Percentiles rank a stretch among this genome's conserved stretches.
Evolutionary conservation across 75 land plant genomes (phyloP).

Genomic region (Pseudotsuga menziesii): DNA sequence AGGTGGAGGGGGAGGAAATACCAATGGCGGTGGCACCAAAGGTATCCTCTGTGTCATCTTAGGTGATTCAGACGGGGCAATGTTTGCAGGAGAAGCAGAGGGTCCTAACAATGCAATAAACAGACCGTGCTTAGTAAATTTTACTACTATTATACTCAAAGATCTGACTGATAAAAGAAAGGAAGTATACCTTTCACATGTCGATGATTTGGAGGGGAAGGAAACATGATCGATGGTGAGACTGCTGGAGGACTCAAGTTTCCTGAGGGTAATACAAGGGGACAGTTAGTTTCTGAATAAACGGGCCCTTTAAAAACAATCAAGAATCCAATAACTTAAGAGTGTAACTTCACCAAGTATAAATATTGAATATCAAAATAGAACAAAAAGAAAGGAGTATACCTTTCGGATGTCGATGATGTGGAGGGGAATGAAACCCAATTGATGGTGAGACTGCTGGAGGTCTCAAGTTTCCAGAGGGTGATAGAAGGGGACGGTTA

Average conservation of each 20-base stretch:
- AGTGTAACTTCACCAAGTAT: background rate
- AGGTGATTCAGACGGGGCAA: background rate
- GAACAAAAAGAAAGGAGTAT: background rate
- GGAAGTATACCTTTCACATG: constrained; percentile 13
- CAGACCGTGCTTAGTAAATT: background rate
- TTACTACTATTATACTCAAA: background rate
- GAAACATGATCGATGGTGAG: background rate
- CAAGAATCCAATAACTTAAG: background rate
- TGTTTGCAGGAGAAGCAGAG: constrained; percentile 3
- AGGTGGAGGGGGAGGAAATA: constrained; percentile 58
- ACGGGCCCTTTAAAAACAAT: constrained; percentile 6
- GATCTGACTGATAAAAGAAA: background rate
- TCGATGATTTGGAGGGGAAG: constrained; percentile 26
- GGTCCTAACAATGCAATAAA: constrained; percentile 6
- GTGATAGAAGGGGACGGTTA: no score
- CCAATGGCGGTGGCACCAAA: constrained; percentile 13
- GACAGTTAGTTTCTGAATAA: background rate
- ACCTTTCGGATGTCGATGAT: background rate
- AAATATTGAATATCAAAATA: background rate
- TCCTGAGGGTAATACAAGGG: background rate
- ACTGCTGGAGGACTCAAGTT: background rate
- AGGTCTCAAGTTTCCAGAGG: constrained; percentile 5
- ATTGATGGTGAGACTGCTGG: constrained; percentile 15
- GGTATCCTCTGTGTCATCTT: background rate
- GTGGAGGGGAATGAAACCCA: background rate